Evolutionary conservation across 129 eudicot species (phyloP).

Genomic region (Chrysanthemum seticuspe): DNA sequence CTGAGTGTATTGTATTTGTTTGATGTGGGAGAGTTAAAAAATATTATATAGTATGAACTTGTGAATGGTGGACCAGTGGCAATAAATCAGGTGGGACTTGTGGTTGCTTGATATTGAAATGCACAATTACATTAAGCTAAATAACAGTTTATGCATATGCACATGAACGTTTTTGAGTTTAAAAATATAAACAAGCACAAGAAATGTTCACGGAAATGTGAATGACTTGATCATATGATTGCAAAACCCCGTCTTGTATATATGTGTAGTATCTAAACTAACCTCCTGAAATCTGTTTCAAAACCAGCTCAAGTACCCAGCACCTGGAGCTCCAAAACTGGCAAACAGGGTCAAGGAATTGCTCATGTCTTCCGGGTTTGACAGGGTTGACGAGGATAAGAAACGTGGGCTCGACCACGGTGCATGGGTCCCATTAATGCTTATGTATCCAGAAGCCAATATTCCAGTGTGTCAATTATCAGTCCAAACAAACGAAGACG

Average conservation of each 20-base stretch:
- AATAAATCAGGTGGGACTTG: too few relatives aligned
- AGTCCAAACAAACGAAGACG: slow-evolving; percentile 57
- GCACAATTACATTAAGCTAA: not conserved
- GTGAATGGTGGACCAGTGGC: too few relatives aligned
- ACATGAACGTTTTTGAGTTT: not conserved
- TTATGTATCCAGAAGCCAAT: slow-evolving; percentile 87
- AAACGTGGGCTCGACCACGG: slow-evolving; percentile 94
- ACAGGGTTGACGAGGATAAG: slow-evolving; percentile 54
- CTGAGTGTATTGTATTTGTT: not conserved
- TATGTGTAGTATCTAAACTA: not conserved
- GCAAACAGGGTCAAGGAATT: slow-evolving; percentile 71
- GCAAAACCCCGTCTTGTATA: not conserved
- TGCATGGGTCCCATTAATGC: slow-evolving; percentile 97
- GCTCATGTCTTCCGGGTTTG: slow-evolving; percentile 58
- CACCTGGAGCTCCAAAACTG: slow-evolving; percentile 84
- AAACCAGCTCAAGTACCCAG: slow-evolving; percentile 76
- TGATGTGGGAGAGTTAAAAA: not conserved
- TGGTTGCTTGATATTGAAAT: not conserved
- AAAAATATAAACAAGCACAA: not conserved
- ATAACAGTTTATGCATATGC: too few relatives aligned
- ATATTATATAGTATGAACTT: too few relatives aligned
- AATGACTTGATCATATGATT: not conserved
- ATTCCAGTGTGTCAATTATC: slow-evolving; percentile 92
- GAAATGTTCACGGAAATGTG: not conserved
- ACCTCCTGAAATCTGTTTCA: not conserved